Evolutionary conservation across 495 filamentous ascomycete genomes (phyloP), one percentile per base, ranked within the genome.

Genomic region (Podospora bellae-mahoneyi): DNA sequence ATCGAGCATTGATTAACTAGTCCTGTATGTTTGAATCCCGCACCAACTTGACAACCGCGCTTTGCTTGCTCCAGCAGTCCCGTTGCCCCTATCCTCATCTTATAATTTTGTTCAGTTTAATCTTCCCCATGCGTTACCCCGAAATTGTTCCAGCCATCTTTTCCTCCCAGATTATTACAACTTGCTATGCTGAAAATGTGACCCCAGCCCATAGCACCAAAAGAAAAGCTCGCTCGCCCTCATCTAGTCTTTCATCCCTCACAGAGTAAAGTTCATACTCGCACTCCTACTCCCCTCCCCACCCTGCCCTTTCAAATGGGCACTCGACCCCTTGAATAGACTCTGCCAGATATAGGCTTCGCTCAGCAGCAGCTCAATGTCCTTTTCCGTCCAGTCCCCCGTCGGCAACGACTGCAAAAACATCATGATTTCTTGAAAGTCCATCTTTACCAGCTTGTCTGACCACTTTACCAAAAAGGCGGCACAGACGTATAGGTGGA

Each of bases 401-500:
- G 96, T 99, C 7, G 95, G 95, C 68, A 98, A 79, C 44, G 94
- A 91, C 81, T 99, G 95, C 30, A 99, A 82, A 74, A 98, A 99
- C 94, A 98, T 98, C 95, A 99, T 98, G 65, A 96, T 88, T 76
- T 97, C 94, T 83, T 97, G 84, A 71, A 96, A 99, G 77, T 99
- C 95, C 95, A 97, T 98, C 79, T 96, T 96, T 34, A 92, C 86
- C 55, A 99, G 85, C 74, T 93, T 91, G 71, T 95, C 91, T 16
- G 94, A 94, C 95, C 95, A 99, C 78, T 98, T 97, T 34, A 98
- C 95, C n/a, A 99, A 83, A 75, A 99, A 98, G 60, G 95, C 95
- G 64, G 95, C 95, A 77, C 95, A 99, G 34, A 99, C 95, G 78
- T 99, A 99, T 66, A 99, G 85, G 75, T 99, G 95, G 78, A 99